Evolutionary conservation across 331 rosid genomes (phyloP), one percentile per base, ranked within the genome.

Genomic region (Pyracantha coccinea): DNA sequence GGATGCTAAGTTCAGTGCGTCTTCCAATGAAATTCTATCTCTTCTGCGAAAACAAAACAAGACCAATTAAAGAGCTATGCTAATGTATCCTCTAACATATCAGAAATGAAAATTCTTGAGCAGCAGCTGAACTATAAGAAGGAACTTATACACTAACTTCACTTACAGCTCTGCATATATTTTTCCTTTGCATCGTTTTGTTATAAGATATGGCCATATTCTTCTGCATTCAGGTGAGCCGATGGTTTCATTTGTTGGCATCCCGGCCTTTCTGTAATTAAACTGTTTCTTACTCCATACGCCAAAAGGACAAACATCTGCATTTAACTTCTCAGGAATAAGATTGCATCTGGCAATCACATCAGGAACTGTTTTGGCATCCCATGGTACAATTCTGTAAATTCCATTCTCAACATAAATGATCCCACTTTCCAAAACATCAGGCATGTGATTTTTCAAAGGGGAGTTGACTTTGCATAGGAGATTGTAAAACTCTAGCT

Each of bases 161-260:
- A 81, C 99, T 85, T 88, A 94, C 99, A 94, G 21, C 29, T 92
- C 90, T 7, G 93, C 99, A 80, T 82, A 94, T 76, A 90, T 88
- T 72, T 90, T 89, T 61, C 99, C 99, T 58, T 76, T 76, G 75
- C 99, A 92, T 54, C 97, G 82, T 76, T 85, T 94, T 55, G 84
- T 87, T 82, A 94, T 85, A 79, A 89, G 76, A 78, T 89, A 94
- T 27, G 99, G 99, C 99, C 97, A 94, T 76, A 92, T 87, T 45
- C 79, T 78, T 41, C 88, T 72, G 76, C 61, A 75, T 79, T 80
- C 79, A 33, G 69, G 75, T 57, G 84, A 78, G 66, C 57, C 71
- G 62, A 47, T 66, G 35, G 80, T 75, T 57, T 71, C 84, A 21
- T 70, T 25, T 17, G 73, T 73, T 1, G 82, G 66, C 70, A 72